Percentiles rank a stretch among this genome's conserved stretches.
Conservation (phyloP, 176 grass and related monocot genomes). For the Thinopyrum elongatum region DNA sequence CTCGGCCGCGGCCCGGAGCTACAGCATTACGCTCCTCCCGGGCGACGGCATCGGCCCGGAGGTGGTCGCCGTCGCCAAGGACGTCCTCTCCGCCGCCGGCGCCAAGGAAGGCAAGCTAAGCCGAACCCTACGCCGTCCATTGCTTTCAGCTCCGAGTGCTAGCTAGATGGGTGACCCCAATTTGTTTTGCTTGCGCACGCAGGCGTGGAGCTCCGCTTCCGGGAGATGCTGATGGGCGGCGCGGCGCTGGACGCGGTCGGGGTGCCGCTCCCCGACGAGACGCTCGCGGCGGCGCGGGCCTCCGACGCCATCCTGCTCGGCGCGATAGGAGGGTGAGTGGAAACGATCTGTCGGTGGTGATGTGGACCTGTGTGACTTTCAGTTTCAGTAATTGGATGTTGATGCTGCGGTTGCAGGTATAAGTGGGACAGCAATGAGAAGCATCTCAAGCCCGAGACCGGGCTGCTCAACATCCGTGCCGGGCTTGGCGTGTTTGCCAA, state of each 20-base stretch:
- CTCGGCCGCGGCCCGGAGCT: slow-evolving; percentile 43
- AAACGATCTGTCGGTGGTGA: background rate
- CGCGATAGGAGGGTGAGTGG: slow-evolving; percentile 75
- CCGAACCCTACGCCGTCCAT: background rate
- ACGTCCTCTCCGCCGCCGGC: slow-evolving; percentile 73
- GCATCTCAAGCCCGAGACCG: slow-evolving; percentile 90
- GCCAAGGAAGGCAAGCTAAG: slow-evolving; percentile 45
- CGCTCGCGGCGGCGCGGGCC: slow-evolving; percentile 43
- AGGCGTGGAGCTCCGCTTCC: slow-evolving; percentile 54
- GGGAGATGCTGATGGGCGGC: slow-evolving; percentile 81
- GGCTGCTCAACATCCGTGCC: slow-evolving; percentile 71
- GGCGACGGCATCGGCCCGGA: slow-evolving; percentile 95
- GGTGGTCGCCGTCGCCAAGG: slow-evolving; percentile 87
- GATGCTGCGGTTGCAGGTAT: slow-evolving; percentile 44
- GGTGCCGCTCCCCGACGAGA: slow-evolving; percentile 76
- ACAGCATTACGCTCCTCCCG: slow-evolving; percentile 72
- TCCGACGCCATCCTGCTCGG: slow-evolving; percentile 77
- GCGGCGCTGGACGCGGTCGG: slow-evolving; percentile 58
- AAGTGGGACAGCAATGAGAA: slow-evolving; percentile 97
- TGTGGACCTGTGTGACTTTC: background rate
- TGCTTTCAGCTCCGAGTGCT: background rate
- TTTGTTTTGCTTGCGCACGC: background rate
- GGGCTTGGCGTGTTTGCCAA: slow-evolving; percentile 83
- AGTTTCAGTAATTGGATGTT: background rate
- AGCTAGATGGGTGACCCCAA: background rate